Base-by-base conservation (phyloP, 352 stramenopile genomes). In the Phytophthora sp. region DNA sequence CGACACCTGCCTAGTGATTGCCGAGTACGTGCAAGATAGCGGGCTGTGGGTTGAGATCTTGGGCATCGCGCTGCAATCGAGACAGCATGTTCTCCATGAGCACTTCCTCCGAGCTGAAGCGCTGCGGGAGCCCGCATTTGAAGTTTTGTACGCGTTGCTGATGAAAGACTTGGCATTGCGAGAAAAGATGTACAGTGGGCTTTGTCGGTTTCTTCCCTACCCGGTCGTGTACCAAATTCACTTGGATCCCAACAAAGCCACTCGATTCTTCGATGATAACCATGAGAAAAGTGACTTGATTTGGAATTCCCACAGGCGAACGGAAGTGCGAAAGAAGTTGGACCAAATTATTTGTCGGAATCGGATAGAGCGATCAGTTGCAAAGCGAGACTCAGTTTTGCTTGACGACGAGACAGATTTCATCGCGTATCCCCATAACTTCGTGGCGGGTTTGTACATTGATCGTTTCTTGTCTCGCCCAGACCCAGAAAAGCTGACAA, bases 201-300 rank as follows among this genome's bases (percentile, higher is more conserved):
- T 94, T 12, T 88, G 81, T 18, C 74, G 84, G 1, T 94, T 94
- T 57, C 66, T 94, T 44, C 86, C 86, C 20, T 93, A 94, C 36
- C 84, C 86, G 4, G 76, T 94, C 44, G 84, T 94, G 23, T 94
- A 93, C 51, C 84, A 93, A 72, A 87, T 94, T 52, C 84, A 94
- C 45, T 52, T 93, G 39, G 84, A 94, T 57, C 85, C 84, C 7
- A 90, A 69, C 59, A 84, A 88, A 31, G 80, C 86, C 12, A 69
- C 73, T 7, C 73, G 87, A 42, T 93, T 93, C 55, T 94, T 94
- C 30, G 86, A 94, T 27, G 86, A 92, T 64, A 89, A 91, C 53
- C 84, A 93, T 52, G 82, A 93, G 8, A 94, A 93, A 53, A 91
- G 82, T 21, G 86, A 94, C 23, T 72, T 94, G 36, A 88, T 94